A percentile compares a stretch with the other conserved stretches of the same genome.
phyloP scores from a whole-genome alignment of 2,329 filamentous ascomycete genomes.

The Escovopsis sp. region DNA sequence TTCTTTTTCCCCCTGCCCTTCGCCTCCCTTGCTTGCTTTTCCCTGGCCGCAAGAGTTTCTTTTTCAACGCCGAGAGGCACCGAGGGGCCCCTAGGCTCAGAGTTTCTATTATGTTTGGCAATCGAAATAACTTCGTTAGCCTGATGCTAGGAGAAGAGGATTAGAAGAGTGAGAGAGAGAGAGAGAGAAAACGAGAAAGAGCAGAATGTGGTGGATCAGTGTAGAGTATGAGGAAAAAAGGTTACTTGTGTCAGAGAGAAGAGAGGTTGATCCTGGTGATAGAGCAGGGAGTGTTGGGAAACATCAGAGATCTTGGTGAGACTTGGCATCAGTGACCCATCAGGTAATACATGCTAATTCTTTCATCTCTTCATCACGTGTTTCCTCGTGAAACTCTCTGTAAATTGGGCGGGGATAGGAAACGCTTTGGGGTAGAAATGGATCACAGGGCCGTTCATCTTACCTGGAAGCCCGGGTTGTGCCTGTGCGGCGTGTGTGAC shows the following conservation, averaged over 20 bases:
- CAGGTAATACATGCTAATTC: conserved; percentile 46
- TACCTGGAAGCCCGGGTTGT: neutral
- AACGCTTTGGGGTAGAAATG: neutral
- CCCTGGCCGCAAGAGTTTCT: neutral
- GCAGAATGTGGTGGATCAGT: too few species aligned
- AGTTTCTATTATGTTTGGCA: neutral
- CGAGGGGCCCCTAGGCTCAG: too few species aligned
- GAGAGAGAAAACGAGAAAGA: neutral
- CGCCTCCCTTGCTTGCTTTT: too few species aligned
- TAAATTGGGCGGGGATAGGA: too few species aligned
- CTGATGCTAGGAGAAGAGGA: neutral
- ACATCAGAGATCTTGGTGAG: conserved; percentile 61
- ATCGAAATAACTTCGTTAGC: neutral
- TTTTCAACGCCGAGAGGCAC: too few species aligned
- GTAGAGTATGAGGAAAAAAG: too few species aligned
- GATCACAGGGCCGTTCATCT: neutral
- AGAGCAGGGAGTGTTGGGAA: neutral
- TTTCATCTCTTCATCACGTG: conserved; percentile 33
- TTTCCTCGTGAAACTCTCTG: too few species aligned
- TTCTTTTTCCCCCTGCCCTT: too few species aligned
- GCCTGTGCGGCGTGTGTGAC: neutral
- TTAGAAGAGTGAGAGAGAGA: neutral
- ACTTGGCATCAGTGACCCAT: conserved; percentile 41
- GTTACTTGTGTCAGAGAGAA: too few species aligned
- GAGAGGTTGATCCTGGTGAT: too few species aligned